phyloP scores from a whole-genome alignment of 495 filamentous ascomycete species.

The Ramalina intermedia region DNA sequence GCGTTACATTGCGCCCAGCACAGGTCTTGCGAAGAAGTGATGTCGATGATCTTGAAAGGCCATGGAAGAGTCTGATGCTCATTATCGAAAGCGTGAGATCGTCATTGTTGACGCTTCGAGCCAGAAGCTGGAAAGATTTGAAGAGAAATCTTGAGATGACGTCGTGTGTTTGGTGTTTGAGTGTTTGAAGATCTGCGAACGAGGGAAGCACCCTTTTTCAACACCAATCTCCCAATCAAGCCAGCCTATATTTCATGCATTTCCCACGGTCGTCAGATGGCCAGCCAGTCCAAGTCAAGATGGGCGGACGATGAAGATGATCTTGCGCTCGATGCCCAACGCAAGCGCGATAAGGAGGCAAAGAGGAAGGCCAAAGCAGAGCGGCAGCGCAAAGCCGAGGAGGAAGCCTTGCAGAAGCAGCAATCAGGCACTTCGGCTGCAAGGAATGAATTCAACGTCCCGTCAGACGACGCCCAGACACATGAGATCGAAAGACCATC shows the following conservation, averaged over 20 bases:
- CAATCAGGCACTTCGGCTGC: conserved; percentile 15
- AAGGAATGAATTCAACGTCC: conserved; percentile 6
- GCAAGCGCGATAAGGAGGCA: conserved; percentile 77
- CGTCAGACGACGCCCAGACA: conserved; percentile 1
- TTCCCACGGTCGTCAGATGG: conserved; percentile 31
- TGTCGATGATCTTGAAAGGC: not conserved
- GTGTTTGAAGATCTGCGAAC: not conserved
- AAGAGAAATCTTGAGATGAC: not conserved
- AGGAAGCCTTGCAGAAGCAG: conserved; percentile 29
- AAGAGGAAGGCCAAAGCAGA: conserved; percentile 77
- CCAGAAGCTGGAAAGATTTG: not conserved
- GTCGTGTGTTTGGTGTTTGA: not conserved
- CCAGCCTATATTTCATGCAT: not conserved
- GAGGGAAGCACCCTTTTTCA: not conserved
- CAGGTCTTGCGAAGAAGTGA: not conserved
- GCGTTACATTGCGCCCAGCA: not conserved
- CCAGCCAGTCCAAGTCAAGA: conserved; percentile 54
- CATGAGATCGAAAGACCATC: conserved; percentile 12
- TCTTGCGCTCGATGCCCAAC: conserved; percentile 51
- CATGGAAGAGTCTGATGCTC: no score
- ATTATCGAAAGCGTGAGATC: no score
- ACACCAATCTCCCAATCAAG: not conserved
- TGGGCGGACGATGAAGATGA: conserved; percentile 80
- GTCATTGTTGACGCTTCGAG: no score
- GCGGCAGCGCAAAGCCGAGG: conserved; percentile 61